Base-by-base conservation (phyloP, 768 basidiomycete genomes). In the Harrya chromipes region DNA sequence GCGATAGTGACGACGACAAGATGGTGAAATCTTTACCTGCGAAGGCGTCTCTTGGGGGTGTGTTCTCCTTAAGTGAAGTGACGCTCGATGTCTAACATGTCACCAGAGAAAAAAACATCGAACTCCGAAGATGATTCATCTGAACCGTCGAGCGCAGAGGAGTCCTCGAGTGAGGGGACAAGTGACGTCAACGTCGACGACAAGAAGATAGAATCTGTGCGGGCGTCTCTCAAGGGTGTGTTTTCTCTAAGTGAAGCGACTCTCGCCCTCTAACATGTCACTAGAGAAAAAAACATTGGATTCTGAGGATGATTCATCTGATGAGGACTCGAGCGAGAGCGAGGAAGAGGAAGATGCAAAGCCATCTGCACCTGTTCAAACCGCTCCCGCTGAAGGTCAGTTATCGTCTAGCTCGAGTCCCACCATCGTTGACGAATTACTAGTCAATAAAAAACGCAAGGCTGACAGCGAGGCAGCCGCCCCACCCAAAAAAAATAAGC, bases 401-500 rank as follows among this genome's bases (percentile, higher is more conserved):
- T 62, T 35, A 19, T 56, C 16, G 11, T 36, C 36, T 13, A 21
- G 17, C 34, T 29, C 36, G n/a, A 26, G 23, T 10, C 26, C 45
- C 33, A 26, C 52, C 34, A 42, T 42, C 38, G 29, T 27, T 40
- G 36, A 57, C 48, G 26, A n/a, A 23, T 16, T 12, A 10, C 13
- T 37, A 50, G 53, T 43, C 36, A 40, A 47, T 20, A 84, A 79
- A 52, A 95, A 95, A 71, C 85, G 93, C 59, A 94, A 94, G 72
- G 90, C 88, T 24, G 81, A 83, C 23, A 80, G 78, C 19, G 80
- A 80, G 23, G 71, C 70, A 17, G 72, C 78, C 38, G 77, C 76
- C 13, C 77, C 84, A 35, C 69, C 80, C 33, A 95, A 97, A 79
- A 95, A 95, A 71, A 79, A 75, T 59, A 97, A 94, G 75, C 74